Evolutionary conservation across 495 filamentous ascomycete genomes (phyloP).

Genomic region (Hypoxylon lenormandii): DNA sequence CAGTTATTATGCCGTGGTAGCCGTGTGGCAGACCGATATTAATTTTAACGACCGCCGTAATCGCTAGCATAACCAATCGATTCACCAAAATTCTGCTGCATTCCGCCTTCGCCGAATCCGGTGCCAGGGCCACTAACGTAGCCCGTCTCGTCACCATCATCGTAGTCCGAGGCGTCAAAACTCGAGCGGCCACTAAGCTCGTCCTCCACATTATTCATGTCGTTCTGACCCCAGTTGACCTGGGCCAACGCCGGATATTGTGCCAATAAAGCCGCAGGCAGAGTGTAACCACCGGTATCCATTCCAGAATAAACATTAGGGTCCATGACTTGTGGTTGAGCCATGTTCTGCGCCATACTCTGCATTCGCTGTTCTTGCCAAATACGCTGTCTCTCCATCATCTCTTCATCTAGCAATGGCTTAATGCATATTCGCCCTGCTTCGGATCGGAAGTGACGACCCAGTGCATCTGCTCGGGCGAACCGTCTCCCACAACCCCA

Average conservation of each 20-base stretch:
- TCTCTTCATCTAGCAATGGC: constrained; percentile 90
- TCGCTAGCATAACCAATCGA: constrained; percentile 66
- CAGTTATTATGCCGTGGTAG: constrained; percentile 1
- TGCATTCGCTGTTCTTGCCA: constrained; percentile 75
- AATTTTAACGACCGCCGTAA: constrained; percentile 58
- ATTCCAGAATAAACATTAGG: constrained; percentile 61
- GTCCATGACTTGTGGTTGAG: constrained; percentile 64
- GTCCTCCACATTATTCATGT: constrained; percentile 72
- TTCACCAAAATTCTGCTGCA: constrained; percentile 64
- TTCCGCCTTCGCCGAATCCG: constrained; percentile 62
- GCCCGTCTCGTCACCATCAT: constrained; percentile 70
- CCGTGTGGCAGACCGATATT: neutral
- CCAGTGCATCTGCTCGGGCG: constrained; percentile 92
- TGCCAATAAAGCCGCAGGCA: constrained; percentile 86
- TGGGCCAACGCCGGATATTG: constrained; percentile 91
- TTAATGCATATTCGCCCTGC: constrained; percentile 97
- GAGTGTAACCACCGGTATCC: constrained; percentile 70
- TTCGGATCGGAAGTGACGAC: constrained; percentile 96
- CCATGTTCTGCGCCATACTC: constrained; percentile 60
- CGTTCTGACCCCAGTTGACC: constrained; percentile 77
- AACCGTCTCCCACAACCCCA: constrained; percentile 97
- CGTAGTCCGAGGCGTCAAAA: constrained; percentile 86
- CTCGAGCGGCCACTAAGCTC: constrained; percentile 85
- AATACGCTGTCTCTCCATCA: constrained; percentile 75
- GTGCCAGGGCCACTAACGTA: constrained; percentile 68